These are phyloP conservation scores for Ceratobasidium sp. DNA, from an alignment of 1,284 basidiomycete genomes.

Conservation along the genomic window DNA sequence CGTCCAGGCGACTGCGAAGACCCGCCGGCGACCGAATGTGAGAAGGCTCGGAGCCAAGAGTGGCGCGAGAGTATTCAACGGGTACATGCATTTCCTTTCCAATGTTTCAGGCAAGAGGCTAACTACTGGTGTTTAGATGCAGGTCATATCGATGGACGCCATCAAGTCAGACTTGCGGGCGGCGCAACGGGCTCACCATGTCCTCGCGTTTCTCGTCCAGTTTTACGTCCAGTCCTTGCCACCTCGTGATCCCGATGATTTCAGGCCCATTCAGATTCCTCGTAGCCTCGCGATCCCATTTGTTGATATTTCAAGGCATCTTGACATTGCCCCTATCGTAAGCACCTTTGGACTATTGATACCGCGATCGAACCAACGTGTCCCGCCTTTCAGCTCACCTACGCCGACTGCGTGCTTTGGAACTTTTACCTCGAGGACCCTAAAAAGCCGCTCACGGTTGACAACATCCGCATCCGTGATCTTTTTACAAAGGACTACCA, in stretches of 20 bases:
- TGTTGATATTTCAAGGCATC: conserved; percentile 55
- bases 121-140: conserved; percentile 49
- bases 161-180: conserved; percentile 51
- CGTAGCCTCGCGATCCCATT: conserved; percentile 58
- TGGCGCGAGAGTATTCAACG: conserved; percentile 17
- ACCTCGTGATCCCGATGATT: conserved; percentile 45
- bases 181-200: conserved; percentile 59
- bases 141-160: conserved; percentile 49
- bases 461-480: conserved; percentile 52
- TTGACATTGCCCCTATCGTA: conserved; percentile 60
- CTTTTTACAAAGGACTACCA: conserved; percentile 59
- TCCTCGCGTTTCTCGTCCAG: conserved; percentile 62
- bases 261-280: conserved; percentile 52
- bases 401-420: conserved; percentile 65
- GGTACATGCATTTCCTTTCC: conserved; percentile 49
- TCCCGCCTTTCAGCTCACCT: conserved; percentile 54
- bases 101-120: not conserved
- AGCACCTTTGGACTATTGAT: not conserved
- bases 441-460: conserved; percentile 49
- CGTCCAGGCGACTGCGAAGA: conserved; percentile 49
- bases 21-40: conserved; percentile 48
- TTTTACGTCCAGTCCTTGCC: conserved; percentile 60
- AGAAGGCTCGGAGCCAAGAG: conserved; percentile 49
- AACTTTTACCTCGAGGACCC: conserved; percentile 55
- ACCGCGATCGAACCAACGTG: not conserved